Percentiles rank a stretch among this genome's conserved stretches.
Evolutionary conservation across 2,329 filamentous ascomycete genomes (phyloP).

Genomic region (Eurotiales sp.): DNA sequence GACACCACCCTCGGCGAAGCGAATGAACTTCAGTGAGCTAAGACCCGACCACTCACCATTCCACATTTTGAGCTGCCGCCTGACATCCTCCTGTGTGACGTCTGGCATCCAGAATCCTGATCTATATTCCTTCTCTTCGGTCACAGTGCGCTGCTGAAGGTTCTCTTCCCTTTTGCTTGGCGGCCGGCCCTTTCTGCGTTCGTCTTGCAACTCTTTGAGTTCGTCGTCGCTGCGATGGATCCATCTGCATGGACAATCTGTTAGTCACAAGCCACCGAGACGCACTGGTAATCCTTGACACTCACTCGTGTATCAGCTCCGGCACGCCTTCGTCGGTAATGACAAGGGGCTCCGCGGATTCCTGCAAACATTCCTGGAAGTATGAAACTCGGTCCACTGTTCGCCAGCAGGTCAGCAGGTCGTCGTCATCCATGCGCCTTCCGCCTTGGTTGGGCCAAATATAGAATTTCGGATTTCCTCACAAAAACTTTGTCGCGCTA

Average conservation of each 20-base stretch:
- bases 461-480: too few relatives aligned
- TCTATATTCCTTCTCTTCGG: conserved; percentile 74
- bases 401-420: conserved; percentile 11
- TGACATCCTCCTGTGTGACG: conserved; percentile 62
- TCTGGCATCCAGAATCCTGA: conserved; percentile 81
- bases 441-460: too few relatives aligned
- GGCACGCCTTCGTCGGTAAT: conserved; percentile 36
- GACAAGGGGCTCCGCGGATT: conserved; percentile 28
- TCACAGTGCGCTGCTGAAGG: conserved; percentile 65
- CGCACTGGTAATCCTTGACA: too few relatives aligned
- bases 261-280: too few relatives aligned
- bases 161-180: conserved; percentile 72
- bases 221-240: conserved; percentile 34
- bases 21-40: conserved; percentile 70
- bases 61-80: conserved; percentile 67
- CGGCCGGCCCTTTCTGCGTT: conserved; percentile 73
- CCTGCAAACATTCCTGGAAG: conserved; percentile 63
- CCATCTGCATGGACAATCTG: too few relatives aligned
- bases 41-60: conserved; percentile 81
- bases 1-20: conserved; percentile 63
- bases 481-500: conserved; percentile 72
- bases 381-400: conserved; percentile 65
- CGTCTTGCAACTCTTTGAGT: conserved; percentile 49
- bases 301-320: conserved; percentile 59
- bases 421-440: too few relatives aligned